Base-by-base conservation (phyloP, 2,329 filamentous ascomycete species). In the Hyphodiscus sp. region DNA sequence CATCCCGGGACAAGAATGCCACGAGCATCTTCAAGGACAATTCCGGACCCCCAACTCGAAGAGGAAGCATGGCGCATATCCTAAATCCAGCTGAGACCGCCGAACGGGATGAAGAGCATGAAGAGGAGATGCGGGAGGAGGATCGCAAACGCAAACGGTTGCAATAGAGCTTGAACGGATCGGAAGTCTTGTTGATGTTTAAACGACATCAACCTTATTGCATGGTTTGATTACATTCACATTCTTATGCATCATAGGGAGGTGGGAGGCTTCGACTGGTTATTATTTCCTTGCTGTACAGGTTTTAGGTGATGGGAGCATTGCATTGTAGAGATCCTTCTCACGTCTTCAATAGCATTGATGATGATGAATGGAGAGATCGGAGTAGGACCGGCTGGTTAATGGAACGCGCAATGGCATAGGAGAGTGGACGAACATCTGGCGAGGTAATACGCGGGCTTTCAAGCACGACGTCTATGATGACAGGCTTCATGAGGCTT, bases 51-150 rank as follows among this genome's bases (percentile, higher is more conserved):
- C 81, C 81, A n/a, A 87, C 83, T 8, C 72, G 85, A 51, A 75
- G 84, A 56, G 83, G 81, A 23, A 87, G 83, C 63, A 87, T 87
- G 84, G 84, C 84, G 7, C 86, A 83, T 60, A 87, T 87, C 20
- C 73, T 87, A 1, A 87, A 87, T 60, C 85, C 84, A 6, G 81
- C 83, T 15, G 83, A 86, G 60, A 86, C 83, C 1, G 80, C 79
- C 1, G 84, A 87, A 67, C 70, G 82, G 55, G 79, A 80, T 13
- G 82, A 84, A 53, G 83, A 86, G 54, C 79, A 81, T 19, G 82
- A 83, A 45, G 83, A 86, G 65, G 83, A 86, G 54, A 75, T 82
- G 54, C 73, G 75, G 20, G 73, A 75, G 51, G 69, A 70, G 47
- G 81, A 85, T 54, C 73, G 83, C 56, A 86, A 86, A 67, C 74